Conservation (phyloP, 257 asterid species). For the Rauvolfia tetraphylla region DNA sequence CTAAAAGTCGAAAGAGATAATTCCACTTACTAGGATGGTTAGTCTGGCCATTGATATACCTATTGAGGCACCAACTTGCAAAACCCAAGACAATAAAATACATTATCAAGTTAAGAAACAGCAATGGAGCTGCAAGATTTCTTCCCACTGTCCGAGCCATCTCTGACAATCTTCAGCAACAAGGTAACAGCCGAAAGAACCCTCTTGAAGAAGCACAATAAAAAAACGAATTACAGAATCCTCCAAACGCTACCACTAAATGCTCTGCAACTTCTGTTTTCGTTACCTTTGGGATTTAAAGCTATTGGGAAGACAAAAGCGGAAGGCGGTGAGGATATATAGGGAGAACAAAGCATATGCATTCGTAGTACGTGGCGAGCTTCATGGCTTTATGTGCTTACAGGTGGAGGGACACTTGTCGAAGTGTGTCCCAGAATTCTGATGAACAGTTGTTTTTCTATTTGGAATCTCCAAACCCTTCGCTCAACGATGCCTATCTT, state of each 20-base stretch:
- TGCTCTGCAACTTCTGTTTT: neutral
- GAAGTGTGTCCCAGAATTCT: neutral
- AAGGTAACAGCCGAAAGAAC: neutral
- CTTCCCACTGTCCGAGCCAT: slow-evolving; percentile 83
- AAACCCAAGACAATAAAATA: slow-evolving; percentile 66
- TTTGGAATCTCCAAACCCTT: too few species aligned
- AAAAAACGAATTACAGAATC: neutral
- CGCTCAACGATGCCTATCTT: too few species aligned
- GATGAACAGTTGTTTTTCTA: too few species aligned
- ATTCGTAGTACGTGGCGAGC: slow-evolving; percentile 23
- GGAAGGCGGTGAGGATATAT: slow-evolving; percentile 1
- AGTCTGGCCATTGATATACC: slow-evolving; percentile 74
- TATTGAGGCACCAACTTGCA: slow-evolving; percentile 83
- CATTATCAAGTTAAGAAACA: slow-evolving; percentile 71
- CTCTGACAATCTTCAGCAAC: neutral
- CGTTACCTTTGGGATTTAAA: neutral
- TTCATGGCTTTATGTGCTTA: slow-evolving; percentile 10
- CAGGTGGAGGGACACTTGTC: slow-evolving; percentile 38
- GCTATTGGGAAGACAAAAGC: neutral
- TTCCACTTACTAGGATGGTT: slow-evolving; percentile 79
- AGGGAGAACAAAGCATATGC: neutral
- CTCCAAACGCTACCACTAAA: neutral
- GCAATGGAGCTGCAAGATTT: slow-evolving; percentile 69
- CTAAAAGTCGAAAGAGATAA: neutral
- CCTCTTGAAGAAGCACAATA: neutral